These are phyloP conservation scores for Ustilago trichophora DNA, from an alignment of 1,284 basidiomycete species.

Conservation along the genomic window DNA sequence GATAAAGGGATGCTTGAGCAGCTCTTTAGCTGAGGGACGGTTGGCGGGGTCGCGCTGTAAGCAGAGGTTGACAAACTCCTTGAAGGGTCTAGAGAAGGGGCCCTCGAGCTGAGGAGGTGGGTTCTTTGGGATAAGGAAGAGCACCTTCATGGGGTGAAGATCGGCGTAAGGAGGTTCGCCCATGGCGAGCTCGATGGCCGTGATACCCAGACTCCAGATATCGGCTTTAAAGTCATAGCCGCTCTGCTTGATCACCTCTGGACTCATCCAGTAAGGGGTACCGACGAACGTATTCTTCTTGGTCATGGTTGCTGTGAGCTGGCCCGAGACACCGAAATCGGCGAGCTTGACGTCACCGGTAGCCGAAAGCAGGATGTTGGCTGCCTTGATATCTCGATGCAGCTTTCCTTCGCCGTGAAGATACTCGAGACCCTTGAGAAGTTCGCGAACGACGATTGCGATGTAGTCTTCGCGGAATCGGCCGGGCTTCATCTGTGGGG, in stretches of 20 bases:
- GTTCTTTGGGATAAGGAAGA: constrained; percentile 98
- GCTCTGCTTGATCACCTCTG: constrained; percentile 98
- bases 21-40: constrained; percentile 91
- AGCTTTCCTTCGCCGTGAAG: constrained; percentile 95
- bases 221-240: constrained; percentile 99
- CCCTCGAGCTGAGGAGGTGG: constrained; percentile 87
- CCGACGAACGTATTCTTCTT: constrained; percentile 97
- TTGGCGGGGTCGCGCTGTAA: constrained; percentile 91
- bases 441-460: constrained; percentile 91
- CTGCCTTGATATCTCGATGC: constrained; percentile 98
- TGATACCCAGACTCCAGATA: constrained; percentile 78
- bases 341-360: constrained; percentile 97
- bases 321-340: constrained; percentile 99
- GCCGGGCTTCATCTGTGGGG: constrained; percentile 89
- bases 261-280: constrained; percentile 82
- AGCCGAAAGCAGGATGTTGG: constrained; percentile 91
- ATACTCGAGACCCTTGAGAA: constrained; percentile 91
- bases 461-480: constrained; percentile 98
- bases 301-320: constrained; percentile 88
- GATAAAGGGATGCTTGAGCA: constrained; percentile 95
- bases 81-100: constrained; percentile 88
- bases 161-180: constrained; percentile 98
- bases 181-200: constrained; percentile 94
- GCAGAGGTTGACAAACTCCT: constrained; percentile 91
- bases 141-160: constrained; percentile 98